These are phyloP conservation scores for Camellia granthamiana DNA, from an alignment of 148 eudicot genomes.

Conservation along the genomic window DNA sequence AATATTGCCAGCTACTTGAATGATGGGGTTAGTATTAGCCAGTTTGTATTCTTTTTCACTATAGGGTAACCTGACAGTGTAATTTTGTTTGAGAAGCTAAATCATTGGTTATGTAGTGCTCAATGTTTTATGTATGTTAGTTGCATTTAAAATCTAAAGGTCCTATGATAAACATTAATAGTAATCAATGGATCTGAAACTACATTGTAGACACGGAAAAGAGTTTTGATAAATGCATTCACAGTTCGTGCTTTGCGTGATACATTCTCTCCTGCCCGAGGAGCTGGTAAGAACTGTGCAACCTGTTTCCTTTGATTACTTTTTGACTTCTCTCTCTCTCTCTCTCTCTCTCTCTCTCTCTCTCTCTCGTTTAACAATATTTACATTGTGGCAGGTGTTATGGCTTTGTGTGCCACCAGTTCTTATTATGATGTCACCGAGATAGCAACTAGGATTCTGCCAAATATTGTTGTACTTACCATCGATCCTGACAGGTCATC, in stretches of 20 bases:
- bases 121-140: not conserved
- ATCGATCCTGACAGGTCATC: slow-evolving; percentile 89
- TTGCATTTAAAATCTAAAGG: not conserved
- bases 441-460: slow-evolving; percentile 82
- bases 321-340: slow-evolving; percentile 14
- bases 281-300: slow-evolving; percentile 66
- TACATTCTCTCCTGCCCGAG: slow-evolving; percentile 90
- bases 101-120: not conserved
- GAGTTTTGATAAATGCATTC: slow-evolving; percentile 94
- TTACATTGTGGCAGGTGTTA: slow-evolving; percentile 58
- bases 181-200: slow-evolving; percentile 6
- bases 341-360: slow-evolving; percentile 15
- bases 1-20: slow-evolving; percentile 88
- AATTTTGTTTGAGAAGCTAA: slow-evolving; percentile 5
- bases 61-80: not conserved
- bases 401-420: slow-evolving; percentile 94
- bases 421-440: slow-evolving; percentile 50
- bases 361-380: not conserved
- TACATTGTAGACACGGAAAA: slow-evolving; percentile 72
- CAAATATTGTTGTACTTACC: slow-evolving; percentile 20
- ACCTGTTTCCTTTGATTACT: not conserved
- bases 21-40: slow-evolving; percentile 73
- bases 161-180: not conserved
- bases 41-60: slow-evolving; percentile 3
- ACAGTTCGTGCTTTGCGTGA: slow-evolving; percentile 97